A percentile compares a stretch with the other conserved stretches of the same genome.
phyloP scores from a whole-genome alignment of 1,284 basidiomycete species.

The Porodaedalea pini region DNA sequence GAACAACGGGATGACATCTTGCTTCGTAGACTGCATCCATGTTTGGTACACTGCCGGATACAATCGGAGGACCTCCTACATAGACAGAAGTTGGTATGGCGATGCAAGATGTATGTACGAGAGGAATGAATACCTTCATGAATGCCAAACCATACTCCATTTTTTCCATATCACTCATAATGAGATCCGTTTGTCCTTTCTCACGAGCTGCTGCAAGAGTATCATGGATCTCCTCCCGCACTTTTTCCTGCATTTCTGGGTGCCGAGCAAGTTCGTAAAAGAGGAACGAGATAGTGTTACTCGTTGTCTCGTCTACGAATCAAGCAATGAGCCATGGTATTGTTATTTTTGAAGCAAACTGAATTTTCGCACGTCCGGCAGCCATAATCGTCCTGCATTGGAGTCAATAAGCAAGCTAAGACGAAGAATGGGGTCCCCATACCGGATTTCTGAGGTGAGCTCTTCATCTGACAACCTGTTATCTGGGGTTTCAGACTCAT shows the following conservation, averaged over 20 bases:
- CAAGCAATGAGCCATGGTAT: slow-evolving; percentile 1
- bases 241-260: slow-evolving; percentile 35
- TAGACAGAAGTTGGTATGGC: neutral
- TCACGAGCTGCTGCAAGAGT: slow-evolving; percentile 34
- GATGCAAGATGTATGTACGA: neutral
- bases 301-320: slow-evolving; percentile 31
- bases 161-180: slow-evolving; percentile 38
- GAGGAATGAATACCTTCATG: slow-evolving; percentile 35
- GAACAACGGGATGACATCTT: slow-evolving; percentile 38
- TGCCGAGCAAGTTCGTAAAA: slow-evolving; percentile 39
- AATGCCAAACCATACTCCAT: slow-evolving; percentile 45
- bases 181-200: slow-evolving; percentile 37
- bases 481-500: slow-evolving; percentile 37
- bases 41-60: slow-evolving; percentile 44
- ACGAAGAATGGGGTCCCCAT: too few species aligned
- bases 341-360: slow-evolving; percentile 13
- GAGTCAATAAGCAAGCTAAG: too few species aligned
- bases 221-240: slow-evolving; percentile 38
- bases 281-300: slow-evolving; percentile 41
- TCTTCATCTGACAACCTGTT: slow-evolving; percentile 27
- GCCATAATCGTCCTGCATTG: too few species aligned
- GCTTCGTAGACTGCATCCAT: slow-evolving; percentile 37
- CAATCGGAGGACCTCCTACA: slow-evolving; percentile 43
- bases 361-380: slow-evolving; percentile 39
- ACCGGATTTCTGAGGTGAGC: too few species aligned